A percentile compares a stretch with the other conserved stretches of the same genome.
Conservation (phyloP, 495 filamentous ascomycete species). For the Neurospora sp. region DNA sequence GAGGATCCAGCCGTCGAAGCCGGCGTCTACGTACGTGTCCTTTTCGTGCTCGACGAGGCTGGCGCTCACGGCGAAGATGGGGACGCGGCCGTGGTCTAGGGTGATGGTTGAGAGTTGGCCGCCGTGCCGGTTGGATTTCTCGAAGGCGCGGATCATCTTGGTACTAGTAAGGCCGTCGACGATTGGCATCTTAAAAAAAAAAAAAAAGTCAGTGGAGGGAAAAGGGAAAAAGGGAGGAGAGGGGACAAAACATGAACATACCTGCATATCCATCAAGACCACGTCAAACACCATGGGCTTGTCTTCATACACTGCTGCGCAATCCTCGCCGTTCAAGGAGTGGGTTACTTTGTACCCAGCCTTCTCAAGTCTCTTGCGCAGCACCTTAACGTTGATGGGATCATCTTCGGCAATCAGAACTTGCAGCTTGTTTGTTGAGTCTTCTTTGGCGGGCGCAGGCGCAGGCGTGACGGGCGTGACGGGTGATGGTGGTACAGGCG, state of each 20-base stretch:
- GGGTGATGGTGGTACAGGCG: neutral
- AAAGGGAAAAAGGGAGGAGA: neutral
- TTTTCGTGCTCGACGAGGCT: constrained; percentile 50
- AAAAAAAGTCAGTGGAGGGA: neutral
- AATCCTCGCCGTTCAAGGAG: constrained; percentile 82
- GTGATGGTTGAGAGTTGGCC: constrained; percentile 37
- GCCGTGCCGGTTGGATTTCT: constrained; percentile 32
- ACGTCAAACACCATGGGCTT: constrained; percentile 58
- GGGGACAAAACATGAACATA: constrained; percentile 36
- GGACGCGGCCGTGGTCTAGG: constrained; percentile 46
- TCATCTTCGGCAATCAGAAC: constrained; percentile 89
- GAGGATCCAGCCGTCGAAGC: constrained; percentile 86
- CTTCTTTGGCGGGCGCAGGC: neutral
- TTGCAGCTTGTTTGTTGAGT: constrained; percentile 32
- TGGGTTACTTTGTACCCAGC: constrained; percentile 61
- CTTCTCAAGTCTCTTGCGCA: constrained; percentile 76
- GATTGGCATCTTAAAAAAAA: constrained; percentile 68
- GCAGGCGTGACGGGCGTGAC: neutral
- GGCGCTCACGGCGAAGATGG: constrained; percentile 66
- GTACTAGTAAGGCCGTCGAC: constrained; percentile 80
- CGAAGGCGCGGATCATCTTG: constrained; percentile 68
- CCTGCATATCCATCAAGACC: constrained; percentile 96
- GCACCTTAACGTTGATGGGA: constrained; percentile 81
- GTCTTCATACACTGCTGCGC: constrained; percentile 57
- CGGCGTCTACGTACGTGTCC: constrained; percentile 62